Base-by-base conservation (phyloP, 176 grass and related monocot species). In the Hordeum vulgare region DNA sequence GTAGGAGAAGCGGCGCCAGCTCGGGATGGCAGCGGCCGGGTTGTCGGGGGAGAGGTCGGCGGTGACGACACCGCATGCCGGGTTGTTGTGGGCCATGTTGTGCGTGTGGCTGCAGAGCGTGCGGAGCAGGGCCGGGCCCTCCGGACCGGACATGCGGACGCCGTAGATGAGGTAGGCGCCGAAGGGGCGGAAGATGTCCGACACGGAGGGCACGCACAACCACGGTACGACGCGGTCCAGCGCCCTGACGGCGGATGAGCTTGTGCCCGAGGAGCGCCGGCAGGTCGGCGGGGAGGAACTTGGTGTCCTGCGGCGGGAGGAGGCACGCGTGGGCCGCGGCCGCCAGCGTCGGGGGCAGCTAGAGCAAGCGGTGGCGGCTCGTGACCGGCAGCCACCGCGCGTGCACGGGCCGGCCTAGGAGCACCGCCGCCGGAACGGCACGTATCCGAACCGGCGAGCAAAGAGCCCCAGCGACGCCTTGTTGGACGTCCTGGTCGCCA, bases 231-330 rank as follows among this genome's bases (percentile, higher is more conserved):
- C 34, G 3, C 78, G 78, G 79, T 94, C 92, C 56, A 91, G 66
- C 6, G 84, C 81, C 0, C 92, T 84, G 24, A 92, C 69, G 23
- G 83, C 77, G 24, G 89, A n/a, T 78, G 6, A 94, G 82, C 45
- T 67, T 81, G 75, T 47, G 85, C 20, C 35, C 81, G 24, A 81
- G 87, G 61, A 67, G 68, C 68, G 85, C 37, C 31, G 75, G 64
- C 68, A 94, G 61, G 93, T 94, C 93, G 26, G 87, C 59, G 21
- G 93, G 93, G 56, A 94, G 90, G 90, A 94, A 92, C 82, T 94
- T 87, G 2, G 85, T 17, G 75, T 76, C 62, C 11, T 63, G 73
- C 11, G 87, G 57, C 9, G 85, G 85, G 47, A 86, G 81, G 24
- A 88, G 81, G 15, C 51, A 57, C 13, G 68, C 60, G 63, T 94